Evolutionary conservation across 441 rosid species (phyloP), one percentile per base, ranked within the genome.

Genomic region (Oxalis stricta): DNA sequence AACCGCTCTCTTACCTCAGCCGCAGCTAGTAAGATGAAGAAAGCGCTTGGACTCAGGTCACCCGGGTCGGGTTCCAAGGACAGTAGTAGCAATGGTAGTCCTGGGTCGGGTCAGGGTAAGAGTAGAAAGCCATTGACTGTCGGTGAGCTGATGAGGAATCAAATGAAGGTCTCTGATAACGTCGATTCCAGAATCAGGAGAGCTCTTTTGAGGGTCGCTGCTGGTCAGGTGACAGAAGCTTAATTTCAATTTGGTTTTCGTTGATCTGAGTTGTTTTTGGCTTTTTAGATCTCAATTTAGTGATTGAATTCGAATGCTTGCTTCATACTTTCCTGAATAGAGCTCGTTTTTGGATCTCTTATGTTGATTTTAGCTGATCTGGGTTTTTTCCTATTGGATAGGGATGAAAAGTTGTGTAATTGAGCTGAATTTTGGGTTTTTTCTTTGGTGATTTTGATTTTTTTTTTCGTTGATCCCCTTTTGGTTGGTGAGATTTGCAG

Each of bases 151-250:
- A 83, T 91, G 89, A 72, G 91, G 76, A 55, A 52, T 33, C 98
- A 91, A 78, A 85, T 91, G 94, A 63, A 72, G 51, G 77, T 85
- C 7, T 55, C 89, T 11, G 96, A 85, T 55, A 46, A 61, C 1
- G 71, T 75, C 16, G 98, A 91, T 72, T 82, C 91, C 0, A 72
- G 98, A 44, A 77, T 91, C 31, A 69, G 98, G 53, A 60, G 87
- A 60, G 93, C 98, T 56, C 74, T 91, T 1, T 66, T 91, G 55
- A 70, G 96, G 52, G 70, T 89, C 52, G 61, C 94, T 22, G 94
- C 94, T 41, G 77, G 77, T 20, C 92, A 80, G 98, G 98, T 83
- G n/a, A n/a, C n/a, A n/a, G n/a, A n/a, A n/a, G n/a, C n/a, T n/a
- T n/a, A n/a, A n/a, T n/a, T n/a, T n/a, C n/a, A n/a, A n/a, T n/a